Evolutionary conservation across 768 basidiomycete genomes (phyloP).

Genomic region (Phylloporus arenicola): DNA sequence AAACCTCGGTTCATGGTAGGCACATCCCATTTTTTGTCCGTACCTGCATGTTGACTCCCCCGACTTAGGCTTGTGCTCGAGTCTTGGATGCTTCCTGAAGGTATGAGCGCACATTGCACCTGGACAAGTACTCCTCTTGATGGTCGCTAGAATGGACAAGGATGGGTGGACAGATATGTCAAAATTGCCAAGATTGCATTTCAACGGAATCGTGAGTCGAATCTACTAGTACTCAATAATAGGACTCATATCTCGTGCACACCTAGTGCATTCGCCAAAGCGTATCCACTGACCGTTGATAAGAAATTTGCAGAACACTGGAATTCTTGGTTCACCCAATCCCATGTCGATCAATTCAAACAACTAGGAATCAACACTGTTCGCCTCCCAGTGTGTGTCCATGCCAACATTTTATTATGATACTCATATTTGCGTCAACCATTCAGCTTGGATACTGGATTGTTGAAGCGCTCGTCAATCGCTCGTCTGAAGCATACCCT

Average conservation of each 20-base stretch:
- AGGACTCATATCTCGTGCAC: background rate
- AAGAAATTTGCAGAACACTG: conserved; percentile 58
- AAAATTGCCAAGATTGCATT: conserved; percentile 59
- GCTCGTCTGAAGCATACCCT: conserved; percentile 56
- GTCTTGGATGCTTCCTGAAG: conserved; percentile 77
- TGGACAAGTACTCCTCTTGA: background rate
- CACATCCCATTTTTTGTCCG: background rate
- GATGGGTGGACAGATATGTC: conserved; percentile 68
- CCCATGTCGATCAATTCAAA: conserved; percentile 51
- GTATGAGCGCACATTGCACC: conserved; percentile 24
- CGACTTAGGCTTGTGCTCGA: conserved; percentile 64
- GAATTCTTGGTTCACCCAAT: conserved; percentile 68
- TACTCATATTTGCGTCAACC: background rate
- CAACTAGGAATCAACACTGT: conserved; percentile 66
- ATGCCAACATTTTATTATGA: background rate
- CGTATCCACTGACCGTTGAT: conserved; percentile 55
- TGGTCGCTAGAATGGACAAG: conserved; percentile 50
- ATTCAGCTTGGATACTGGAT: conserved; percentile 78
- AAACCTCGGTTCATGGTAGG: conserved; percentile 63
- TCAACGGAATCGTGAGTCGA: conserved; percentile 54
- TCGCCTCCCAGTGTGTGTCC: conserved; percentile 57
- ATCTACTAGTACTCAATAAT: no score
- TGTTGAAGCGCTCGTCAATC: conserved; percentile 64
- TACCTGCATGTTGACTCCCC: background rate
- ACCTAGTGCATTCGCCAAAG: conserved; percentile 52